These are phyloP conservation scores for Melampsora americana DNA, from an alignment of 1,284 basidiomycete species.

Conservation along the genomic window DNA sequence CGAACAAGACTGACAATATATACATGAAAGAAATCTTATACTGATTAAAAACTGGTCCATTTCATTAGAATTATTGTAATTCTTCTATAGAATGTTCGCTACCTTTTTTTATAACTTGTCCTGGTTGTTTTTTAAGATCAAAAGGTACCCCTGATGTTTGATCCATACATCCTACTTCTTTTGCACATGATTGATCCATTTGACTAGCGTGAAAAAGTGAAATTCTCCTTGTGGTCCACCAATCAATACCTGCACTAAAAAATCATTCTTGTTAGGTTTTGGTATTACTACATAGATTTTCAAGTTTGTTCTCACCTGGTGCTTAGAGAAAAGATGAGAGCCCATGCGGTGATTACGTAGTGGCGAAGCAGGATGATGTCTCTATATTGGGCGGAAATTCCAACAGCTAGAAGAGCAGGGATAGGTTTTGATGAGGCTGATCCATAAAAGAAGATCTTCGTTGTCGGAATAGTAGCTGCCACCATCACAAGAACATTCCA, in stretches of 20 bases:
- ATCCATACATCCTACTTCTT: no score
- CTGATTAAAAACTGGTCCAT: no score
- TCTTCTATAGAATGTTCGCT: no score
- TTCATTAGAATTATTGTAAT: no score
- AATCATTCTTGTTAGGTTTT: background rate
- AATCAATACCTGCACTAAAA: background rate
- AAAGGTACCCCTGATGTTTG: background rate
- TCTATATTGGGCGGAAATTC: background rate
- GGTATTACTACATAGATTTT: background rate
- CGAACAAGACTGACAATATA: no score
- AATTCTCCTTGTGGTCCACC: background rate
- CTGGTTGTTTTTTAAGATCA: background rate
- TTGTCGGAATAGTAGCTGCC: background rate
- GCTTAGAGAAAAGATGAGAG: background rate
- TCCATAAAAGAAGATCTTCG: background rate
- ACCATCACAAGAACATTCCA: background rate
- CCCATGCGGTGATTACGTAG: background rate
- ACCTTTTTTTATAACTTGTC: background rate
- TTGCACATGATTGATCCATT: no score
- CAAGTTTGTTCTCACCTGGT: background rate
- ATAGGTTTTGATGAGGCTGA: background rate
- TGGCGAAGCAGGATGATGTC: background rate
- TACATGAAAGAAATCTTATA: no score
- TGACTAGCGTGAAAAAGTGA: background rate
- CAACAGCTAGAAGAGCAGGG: background rate